phyloP scores from a whole-genome alignment of 169 alveolate genomes.

The Besnoitia besnoiti region DNA sequence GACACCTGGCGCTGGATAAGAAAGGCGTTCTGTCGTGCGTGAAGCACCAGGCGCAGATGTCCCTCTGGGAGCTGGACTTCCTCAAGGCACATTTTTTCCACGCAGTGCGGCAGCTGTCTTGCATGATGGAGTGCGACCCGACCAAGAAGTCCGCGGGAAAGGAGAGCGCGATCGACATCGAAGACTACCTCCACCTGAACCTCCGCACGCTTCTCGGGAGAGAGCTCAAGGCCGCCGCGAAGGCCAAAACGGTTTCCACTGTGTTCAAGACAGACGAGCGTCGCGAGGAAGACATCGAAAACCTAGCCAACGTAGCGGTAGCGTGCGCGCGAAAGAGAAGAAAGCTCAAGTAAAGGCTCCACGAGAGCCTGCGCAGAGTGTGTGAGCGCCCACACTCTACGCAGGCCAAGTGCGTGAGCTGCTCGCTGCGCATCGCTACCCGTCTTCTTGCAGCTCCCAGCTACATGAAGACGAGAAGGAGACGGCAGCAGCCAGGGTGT shows the following conservation, averaged over 20 bases:
- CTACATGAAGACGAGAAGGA: too few relatives aligned
- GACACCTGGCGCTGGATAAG: not conserved
- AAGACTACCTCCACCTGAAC: not conserved
- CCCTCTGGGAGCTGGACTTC: conserved; percentile 64
- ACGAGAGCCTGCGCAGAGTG: too few relatives aligned
- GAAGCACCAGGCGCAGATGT: conserved; percentile 40
- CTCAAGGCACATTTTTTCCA: not conserved
- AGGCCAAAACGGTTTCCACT: not conserved
- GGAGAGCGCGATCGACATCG: not conserved
- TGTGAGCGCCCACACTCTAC: too few relatives aligned
- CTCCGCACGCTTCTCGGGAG: not conserved
- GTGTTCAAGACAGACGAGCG: not conserved
- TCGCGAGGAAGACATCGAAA: not conserved
- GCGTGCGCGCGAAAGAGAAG: not conserved
- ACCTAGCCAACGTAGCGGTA: not conserved
- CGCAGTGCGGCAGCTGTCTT: conserved; percentile 30
- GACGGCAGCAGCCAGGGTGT: too few relatives aligned
- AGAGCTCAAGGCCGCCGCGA: conserved; percentile 14
- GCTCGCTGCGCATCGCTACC: too few relatives aligned
- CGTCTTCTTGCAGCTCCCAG: too few relatives aligned
- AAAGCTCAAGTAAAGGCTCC: not conserved
- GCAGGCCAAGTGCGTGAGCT: too few relatives aligned
- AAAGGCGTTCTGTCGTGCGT: not conserved
- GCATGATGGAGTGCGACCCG: conserved; percentile 16
- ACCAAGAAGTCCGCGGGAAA: not conserved